Conservation (phyloP, 495 filamentous ascomycete genomes). For the Aspergillus carlsbadensis region DNA sequence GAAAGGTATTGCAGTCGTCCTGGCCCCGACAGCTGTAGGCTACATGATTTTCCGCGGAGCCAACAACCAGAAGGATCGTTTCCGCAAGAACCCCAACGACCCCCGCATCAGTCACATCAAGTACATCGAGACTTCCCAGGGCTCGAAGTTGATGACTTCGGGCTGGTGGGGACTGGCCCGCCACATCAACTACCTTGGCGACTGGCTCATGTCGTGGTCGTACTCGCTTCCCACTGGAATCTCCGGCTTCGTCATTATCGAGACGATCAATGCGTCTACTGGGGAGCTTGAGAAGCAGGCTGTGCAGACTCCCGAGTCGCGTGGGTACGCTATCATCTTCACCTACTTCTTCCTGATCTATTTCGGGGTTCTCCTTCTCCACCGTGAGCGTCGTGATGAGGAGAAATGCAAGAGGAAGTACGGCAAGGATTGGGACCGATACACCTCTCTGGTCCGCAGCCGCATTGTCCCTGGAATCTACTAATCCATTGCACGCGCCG, state of each 20-base stretch:
- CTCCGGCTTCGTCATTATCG: conserved; percentile 67
- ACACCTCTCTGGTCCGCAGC: conserved; percentile 77
- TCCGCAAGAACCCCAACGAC: conserved; percentile 85
- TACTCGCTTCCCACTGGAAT: conserved; percentile 89
- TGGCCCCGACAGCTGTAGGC: conserved; percentile 64
- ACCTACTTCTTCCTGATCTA: conserved; percentile 97
- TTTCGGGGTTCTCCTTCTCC: conserved; percentile 84
- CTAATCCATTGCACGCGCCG: conserved; percentile 34
- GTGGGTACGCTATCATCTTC: conserved; percentile 79
- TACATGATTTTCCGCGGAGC: conserved; percentile 88
- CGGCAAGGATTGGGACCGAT: conserved; percentile 89
- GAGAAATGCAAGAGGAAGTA: conserved; percentile 92
- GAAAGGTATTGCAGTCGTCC: conserved; percentile 57
- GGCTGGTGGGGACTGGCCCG: conserved; percentile 95
- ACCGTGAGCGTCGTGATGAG: conserved; percentile 89
- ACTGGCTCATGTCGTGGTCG: conserved; percentile 93
- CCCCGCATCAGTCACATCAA: conserved; percentile 76
- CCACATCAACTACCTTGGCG: conserved; percentile 97
- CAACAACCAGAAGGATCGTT: conserved; percentile 93
- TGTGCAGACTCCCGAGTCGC: conserved; percentile 64
- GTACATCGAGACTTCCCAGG: conserved; percentile 82
- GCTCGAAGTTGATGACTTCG: conserved; percentile 75
- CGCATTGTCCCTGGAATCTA: conserved; percentile 93
- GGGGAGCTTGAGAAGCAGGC: conserved; percentile 58
- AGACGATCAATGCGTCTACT: conserved; percentile 44